Evolutionary conservation across 2,329 filamentous ascomycete species (phyloP).

Genomic region (Moelleriella libera): DNA sequence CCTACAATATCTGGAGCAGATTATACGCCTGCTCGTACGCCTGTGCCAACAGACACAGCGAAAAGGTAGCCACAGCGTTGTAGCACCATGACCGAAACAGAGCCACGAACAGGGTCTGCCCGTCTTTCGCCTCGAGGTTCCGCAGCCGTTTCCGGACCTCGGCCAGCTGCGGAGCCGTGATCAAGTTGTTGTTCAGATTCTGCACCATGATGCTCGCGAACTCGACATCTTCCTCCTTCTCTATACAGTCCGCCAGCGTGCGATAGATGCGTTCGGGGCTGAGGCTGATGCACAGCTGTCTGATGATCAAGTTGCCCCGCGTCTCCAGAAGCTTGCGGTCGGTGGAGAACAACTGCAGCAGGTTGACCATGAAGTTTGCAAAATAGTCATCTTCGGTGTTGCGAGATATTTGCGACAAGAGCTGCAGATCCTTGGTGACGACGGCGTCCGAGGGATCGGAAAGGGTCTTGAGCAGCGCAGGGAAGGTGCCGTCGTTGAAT

Average conservation of each 20-base stretch:
- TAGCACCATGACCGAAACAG: constrained; percentile 97
- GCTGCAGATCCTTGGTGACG: constrained; percentile 83
- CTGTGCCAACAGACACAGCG: constrained; percentile 84
- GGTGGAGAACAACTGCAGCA: constrained; percentile 89
- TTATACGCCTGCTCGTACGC: constrained; percentile 98
- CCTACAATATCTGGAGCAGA: constrained; percentile 84
- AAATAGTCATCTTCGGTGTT: constrained; percentile 98
- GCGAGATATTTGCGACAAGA: constrained; percentile 88
- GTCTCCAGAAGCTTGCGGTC: constrained; percentile 84
- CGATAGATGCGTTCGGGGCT: constrained; percentile 93
- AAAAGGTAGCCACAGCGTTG: constrained; percentile 96
- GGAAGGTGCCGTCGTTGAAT: constrained; percentile 95
- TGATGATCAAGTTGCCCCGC: constrained; percentile 87
- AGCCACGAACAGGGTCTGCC: constrained; percentile 87
- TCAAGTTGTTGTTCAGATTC: constrained; percentile 97
- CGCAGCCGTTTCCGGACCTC: constrained; percentile 81
- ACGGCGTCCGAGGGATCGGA: constrained; percentile 93
- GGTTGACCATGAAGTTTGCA: constrained; percentile 93
- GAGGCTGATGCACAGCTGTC: constrained; percentile 83
- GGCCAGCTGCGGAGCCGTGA: constrained; percentile 86
- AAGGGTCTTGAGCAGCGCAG: constrained; percentile 85
- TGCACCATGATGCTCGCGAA: constrained; percentile 99
- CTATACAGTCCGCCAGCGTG: constrained; percentile 88
- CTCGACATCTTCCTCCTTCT: constrained; percentile 95
- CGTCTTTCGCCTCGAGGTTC: constrained; percentile 87